Evolutionary conservation across 441 rosid genomes (phyloP), one percentile per base, ranked within the genome.

Genomic region (Mallotus repandus): DNA sequence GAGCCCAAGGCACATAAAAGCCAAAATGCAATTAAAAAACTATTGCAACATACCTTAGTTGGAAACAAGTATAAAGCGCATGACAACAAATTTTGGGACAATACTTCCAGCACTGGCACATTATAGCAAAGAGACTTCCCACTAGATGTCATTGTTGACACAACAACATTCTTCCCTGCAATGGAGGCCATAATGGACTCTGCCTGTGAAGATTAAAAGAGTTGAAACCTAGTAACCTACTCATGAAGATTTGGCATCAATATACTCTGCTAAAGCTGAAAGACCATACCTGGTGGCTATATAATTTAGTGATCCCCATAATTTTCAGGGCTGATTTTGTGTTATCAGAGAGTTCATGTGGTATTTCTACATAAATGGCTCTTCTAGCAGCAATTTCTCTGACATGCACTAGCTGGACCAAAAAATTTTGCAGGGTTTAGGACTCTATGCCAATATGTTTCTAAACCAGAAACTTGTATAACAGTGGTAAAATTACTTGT

Each of bases 101-200:
- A 77, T 72, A 78, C 88, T 82, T 96, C 98, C 75, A 96, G 84
- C 81, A 96, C 94, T 53, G 97, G 99, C 75, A 91, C 81, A 79
- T 93, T 96, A 79, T 96, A 96, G 89, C 99, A 96, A 73, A 96
- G 90, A 84, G 99, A 93, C 86, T 96, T 96, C 73, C 99, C 99
- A 70, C 99, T 96, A 75, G 99, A 96, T 73, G 98, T 96, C 97
- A 89, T 83, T 80, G 98, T 96, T 78, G 99, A 96, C 70, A 96
- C 89, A 41, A 84, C 93, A 77, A 93, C 93, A 86, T 88, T 89
- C 85, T 88, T 93, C 84, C 94, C 86, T 68, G 89, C 79, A 77
- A 89, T 86, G 49, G 97, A 90, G 70, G 97, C 88, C 74, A 76
- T 70, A 74, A 96, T 86, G 19, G 99, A 89, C 82, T 89, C 93